These are phyloP conservation scores for Aspergillus felis DNA, from an alignment of 2,329 filamentous ascomycete genomes.

Conservation along the genomic window DNA sequence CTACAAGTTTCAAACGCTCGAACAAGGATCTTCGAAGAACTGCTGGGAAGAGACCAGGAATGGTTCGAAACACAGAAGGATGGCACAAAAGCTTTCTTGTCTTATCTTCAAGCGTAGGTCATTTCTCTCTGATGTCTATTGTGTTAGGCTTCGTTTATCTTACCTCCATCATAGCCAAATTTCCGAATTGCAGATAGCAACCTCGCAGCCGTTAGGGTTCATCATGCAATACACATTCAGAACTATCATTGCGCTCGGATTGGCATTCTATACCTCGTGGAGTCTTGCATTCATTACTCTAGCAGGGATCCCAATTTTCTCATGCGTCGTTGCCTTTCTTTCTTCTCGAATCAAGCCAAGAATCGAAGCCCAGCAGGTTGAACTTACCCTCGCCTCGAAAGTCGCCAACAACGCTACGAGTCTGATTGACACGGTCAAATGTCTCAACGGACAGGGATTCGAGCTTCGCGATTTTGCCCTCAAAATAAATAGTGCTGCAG, in stretches of 20 bases:
- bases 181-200: constrained; percentile 73
- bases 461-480: constrained; percentile 64
- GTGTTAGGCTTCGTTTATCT: not conserved
- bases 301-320: constrained; percentile 66
- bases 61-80: constrained; percentile 77
- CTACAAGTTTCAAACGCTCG: constrained; percentile 67
- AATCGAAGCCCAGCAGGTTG: constrained; percentile 64
- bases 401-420: constrained; percentile 64
- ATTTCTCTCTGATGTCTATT: not conserved
- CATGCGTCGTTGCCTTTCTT: constrained; percentile 56
- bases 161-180: constrained; percentile 58
- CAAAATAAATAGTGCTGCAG: constrained; percentile 56
- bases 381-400: constrained; percentile 68
- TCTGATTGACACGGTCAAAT: constrained; percentile 81
- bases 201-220: constrained; percentile 74
- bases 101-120: constrained; percentile 68
- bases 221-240: constrained; percentile 63
- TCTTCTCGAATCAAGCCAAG: constrained; percentile 60
- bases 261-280: constrained; percentile 81
- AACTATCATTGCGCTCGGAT: constrained; percentile 59
- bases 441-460: constrained; percentile 69
- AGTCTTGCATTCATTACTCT: constrained; percentile 76
- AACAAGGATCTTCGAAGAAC: constrained; percentile 59
- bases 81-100: constrained; percentile 68
- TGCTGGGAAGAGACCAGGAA: constrained; percentile 69